A percentile compares a stretch with the other conserved stretches of the same genome.
Conservation (phyloP, 441 rosid species). For the Raphanus hybrid region DNA sequence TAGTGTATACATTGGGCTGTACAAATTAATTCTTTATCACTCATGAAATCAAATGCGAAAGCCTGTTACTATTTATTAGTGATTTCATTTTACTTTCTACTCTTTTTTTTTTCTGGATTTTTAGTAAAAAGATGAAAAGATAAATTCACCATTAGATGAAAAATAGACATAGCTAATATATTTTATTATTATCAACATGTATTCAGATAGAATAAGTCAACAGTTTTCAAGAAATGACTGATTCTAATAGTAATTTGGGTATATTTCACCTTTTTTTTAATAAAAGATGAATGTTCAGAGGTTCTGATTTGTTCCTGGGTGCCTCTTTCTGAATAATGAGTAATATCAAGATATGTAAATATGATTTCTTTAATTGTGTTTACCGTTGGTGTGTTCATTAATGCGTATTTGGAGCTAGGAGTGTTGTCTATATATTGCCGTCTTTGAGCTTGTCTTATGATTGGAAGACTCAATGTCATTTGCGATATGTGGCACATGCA, state of each 20-base stretch:
- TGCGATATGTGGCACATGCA: conserved; percentile 46
- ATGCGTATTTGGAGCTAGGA: conserved; percentile 39
- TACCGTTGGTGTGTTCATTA: conserved; percentile 20
- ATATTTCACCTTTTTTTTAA: background rate
- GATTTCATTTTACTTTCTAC: too few species aligned
- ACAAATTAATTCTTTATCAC: background rate
- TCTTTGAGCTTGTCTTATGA: conserved; percentile 43
- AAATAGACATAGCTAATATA: too few species aligned
- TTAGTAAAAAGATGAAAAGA: too few species aligned
- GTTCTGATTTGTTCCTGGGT: background rate
- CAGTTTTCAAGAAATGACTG: background rate
- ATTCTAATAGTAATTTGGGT: background rate
- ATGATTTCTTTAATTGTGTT: conserved; percentile 29
- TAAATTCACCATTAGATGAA: too few species aligned
- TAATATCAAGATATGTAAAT: conserved; percentile 38
- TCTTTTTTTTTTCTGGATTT: too few species aligned
- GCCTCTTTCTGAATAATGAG: conserved; percentile 18
- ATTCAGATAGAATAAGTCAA: background rate
- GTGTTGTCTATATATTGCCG: conserved; percentile 26
- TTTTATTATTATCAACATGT: too few species aligned
- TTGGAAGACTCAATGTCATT: conserved; percentile 45
- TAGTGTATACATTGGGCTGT: background rate
- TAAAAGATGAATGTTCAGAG: background rate
- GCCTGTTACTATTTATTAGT: background rate
- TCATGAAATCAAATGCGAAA: background rate